phyloP scores from a whole-genome alignment of 257 asterid species.

The Scutellaria minor region DNA sequence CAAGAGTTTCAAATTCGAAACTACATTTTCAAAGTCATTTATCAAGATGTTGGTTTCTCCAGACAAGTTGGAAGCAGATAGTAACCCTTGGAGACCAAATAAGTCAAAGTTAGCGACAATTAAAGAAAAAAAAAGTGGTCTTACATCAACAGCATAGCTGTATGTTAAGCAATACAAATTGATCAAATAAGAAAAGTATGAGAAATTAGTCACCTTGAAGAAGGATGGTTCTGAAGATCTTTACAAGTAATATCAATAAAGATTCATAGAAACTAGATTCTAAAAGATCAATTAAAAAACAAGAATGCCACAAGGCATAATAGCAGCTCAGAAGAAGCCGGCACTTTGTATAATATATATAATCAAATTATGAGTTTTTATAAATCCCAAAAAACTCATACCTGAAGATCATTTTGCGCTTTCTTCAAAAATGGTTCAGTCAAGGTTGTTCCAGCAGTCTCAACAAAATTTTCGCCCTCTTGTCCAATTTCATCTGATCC shows the following conservation, averaged over 20 bases:
- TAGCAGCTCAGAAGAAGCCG: conserved; percentile 14
- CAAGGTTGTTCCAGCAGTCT: conserved; percentile 9
- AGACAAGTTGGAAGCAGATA: background rate
- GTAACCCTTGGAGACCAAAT: background rate
- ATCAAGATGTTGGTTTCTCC: background rate
- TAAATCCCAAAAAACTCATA: conserved; percentile 11
- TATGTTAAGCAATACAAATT: background rate
- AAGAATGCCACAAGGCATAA: background rate
- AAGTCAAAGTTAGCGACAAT: conserved; percentile 9
- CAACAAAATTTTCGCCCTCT: conserved; percentile 20
- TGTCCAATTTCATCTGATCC: conserved; percentile 19
- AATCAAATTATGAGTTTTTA: background rate
- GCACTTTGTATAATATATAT: conserved; percentile 8
- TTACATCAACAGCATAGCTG: background rate
- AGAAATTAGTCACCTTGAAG: conserved; percentile 8
- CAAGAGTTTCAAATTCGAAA: background rate
- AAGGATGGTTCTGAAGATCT: background rate
- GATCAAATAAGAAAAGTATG: background rate
- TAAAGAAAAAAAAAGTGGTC: background rate
- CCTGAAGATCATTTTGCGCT: conserved; percentile 28
- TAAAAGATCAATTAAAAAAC: conserved; percentile 7
- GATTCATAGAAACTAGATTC: background rate
- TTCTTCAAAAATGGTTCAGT: conserved; percentile 6
- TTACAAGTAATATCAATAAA: background rate
- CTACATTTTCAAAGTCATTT: conserved; percentile 12